Evolutionary conservation across 805 yeast species (phyloP), one percentile per base, ranked within the genome.

Genomic region (Myxozyma vanderwaltii): DNA sequence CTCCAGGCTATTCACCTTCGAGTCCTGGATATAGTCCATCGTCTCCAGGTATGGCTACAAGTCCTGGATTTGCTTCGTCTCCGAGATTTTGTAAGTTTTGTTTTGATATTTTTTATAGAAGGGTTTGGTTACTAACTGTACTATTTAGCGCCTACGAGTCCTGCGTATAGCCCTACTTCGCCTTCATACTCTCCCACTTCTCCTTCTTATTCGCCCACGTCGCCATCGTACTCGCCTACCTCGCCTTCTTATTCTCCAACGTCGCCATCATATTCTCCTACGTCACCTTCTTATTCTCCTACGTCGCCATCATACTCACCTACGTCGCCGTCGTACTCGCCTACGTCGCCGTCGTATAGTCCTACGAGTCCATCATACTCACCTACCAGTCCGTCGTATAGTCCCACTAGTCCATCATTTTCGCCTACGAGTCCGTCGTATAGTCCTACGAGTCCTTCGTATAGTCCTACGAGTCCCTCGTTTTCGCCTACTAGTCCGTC

Each of bases 201-300:
- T 0, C 96, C 96, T 59, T 70, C 77, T 1, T 89, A 89, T 73
- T 80, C 86, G 0, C 96, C 96, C 94, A 89, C 96, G 31, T 24
- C 35, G 0, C 89, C 89, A 61, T 60, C 73, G 6, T 85, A 85
- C 70, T 76, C 83, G 0, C 94, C 94, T 55, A 70, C 94, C 0
- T 84, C 90, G 1, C 94, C 92, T 65, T 27, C 47, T 1, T 88
- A 90, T 72, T 79, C 86, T 0, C 96, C 96, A 95, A 89, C 96
- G 0, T 86, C 92, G 0, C 96, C 96, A 59, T 70, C 77, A 1
- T 89, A 89, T 73, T 80, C 86, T 0, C 96, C 96, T 48, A 87
- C 94, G 1, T 83, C 89, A 3, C 84, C 88, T 0, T 95, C 96
- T 63, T 88, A 96, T 0, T 85, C 91, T 0, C 96, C 96, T 67